Evolutionary conservation across 257 asterid genomes (phyloP), one percentile per base, ranked within the genome.

Genomic region (Prunella vulgaris): DNA sequence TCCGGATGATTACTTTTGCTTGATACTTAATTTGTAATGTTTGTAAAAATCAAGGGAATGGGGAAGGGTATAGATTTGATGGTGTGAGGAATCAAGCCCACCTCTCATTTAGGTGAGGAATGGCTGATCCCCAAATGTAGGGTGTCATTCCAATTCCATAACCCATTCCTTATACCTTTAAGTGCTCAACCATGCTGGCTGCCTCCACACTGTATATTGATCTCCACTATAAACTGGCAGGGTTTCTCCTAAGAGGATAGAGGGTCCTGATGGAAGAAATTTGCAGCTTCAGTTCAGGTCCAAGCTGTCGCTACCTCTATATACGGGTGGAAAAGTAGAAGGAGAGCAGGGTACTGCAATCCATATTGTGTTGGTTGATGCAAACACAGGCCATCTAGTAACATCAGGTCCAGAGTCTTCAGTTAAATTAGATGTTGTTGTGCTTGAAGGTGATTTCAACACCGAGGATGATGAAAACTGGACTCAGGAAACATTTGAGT

Each of bases 381-480:
- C 89, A 64, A 81, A 69, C 67, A 81, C 90, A 6, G 85, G 90
- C 42, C 83, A 70, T 63, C 84, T 93, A 28, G 88, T 93, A 54
- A 88, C 92, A 64, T 76, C 92, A 52, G 98, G 93, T 57, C 87
- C 92, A 4, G 96, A 85, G 77, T 90, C 98, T 74, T 81, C 83
- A 0, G 85, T 83, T 56, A 90, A 88, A 74, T 77, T 90, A 69
- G 93, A 86, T 10, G 57, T 93, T 52, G 92, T 90, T 60, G 96
- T 88, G 61, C 95, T 93, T 30, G 98, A 93, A 79, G 98, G 97
- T 64, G 98, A 90, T 78, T 90, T 93, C 79, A 87, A 87, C 79
- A 78, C 77, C 48, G 98, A 88, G 80, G 96, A 90, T 71, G 96
- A 86, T 21, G 97, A 90, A 35, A 90, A 87, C 38, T 89, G 98